A percentile compares a stretch with the other conserved stretches of the same genome.
phyloP scores from a whole-genome alignment of 495 filamentous ascomycete species.

The Penicillium lagena region DNA sequence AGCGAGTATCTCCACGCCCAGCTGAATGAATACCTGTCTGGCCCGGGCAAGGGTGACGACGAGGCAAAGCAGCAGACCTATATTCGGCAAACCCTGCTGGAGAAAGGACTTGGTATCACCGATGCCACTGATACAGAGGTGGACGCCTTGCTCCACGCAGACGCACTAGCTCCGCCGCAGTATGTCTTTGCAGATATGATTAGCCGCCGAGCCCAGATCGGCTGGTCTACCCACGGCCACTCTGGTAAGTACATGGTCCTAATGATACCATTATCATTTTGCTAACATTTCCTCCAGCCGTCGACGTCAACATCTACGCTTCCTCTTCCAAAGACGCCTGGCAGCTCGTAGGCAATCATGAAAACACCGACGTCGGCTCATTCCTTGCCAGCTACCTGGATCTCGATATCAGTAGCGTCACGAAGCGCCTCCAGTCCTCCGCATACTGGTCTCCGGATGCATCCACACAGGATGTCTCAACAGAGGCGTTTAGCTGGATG shows the following conservation, averaged over 20 bases:
- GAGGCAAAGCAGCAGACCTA: slow-evolving; percentile 34
- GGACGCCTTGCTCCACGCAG: slow-evolving; percentile 46
- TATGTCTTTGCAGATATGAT: slow-evolving; percentile 79
- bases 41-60: slow-evolving; percentile 13
- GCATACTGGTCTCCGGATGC: slow-evolving; percentile 12
- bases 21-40: slow-evolving; percentile 50
- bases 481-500: slow-evolving; percentile 31
- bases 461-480: slow-evolving; percentile 6
- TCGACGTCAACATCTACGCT: slow-evolving; percentile 89
- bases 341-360: slow-evolving; percentile 72
- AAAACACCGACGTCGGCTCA: slow-evolving; percentile 86
- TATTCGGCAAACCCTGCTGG: slow-evolving; percentile 54
- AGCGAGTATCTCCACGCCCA: slow-evolving; percentile 58
- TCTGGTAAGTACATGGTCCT: slow-evolving; percentile 41
- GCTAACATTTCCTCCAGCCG: slow-evolving; percentile 34
- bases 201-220: slow-evolving; percentile 78
- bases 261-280: neutral
- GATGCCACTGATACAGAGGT: slow-evolving; percentile 72
- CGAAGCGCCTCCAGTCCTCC: slow-evolving; percentile 63
- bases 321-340: slow-evolving; percentile 42
- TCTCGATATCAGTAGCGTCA: slow-evolving; percentile 70
- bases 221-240: slow-evolving; percentile 90
- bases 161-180: slow-evolving; percentile 35
- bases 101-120: slow-evolving; percentile 63
- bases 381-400: slow-evolving; percentile 76